phyloP scores from a whole-genome alignment of 2,329 filamentous ascomycete species.

The Sporothrix sp. region DNA sequence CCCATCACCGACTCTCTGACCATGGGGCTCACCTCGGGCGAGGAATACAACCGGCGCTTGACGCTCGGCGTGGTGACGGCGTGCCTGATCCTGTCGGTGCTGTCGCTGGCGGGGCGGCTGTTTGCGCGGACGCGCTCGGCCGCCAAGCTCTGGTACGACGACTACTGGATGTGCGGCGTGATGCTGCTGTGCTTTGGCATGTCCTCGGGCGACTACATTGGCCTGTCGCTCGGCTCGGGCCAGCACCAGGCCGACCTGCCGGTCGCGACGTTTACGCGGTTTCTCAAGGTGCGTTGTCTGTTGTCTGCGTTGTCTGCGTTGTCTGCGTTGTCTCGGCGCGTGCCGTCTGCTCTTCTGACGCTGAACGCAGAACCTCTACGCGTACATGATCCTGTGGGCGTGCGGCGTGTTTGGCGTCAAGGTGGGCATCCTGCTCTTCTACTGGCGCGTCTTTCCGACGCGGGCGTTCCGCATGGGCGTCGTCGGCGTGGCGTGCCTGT shows the following conservation, averaged over 20 bases:
- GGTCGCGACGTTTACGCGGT: neutral
- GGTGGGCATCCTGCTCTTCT: slow-evolving; percentile 16
- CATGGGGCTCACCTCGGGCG: slow-evolving; percentile 3
- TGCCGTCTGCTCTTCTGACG: no score
- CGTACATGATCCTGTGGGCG: slow-evolving; percentile 15
- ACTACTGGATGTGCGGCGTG: slow-evolving; percentile 16
- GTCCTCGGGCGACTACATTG: slow-evolving; percentile 8
- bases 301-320: no score
- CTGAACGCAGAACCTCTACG: slow-evolving; percentile 16
- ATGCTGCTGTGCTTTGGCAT: slow-evolving; percentile 14
- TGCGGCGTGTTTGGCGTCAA: slow-evolving; percentile 15
- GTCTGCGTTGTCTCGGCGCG: no score
- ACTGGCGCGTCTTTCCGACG: slow-evolving; percentile 15
- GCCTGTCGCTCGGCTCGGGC: slow-evolving; percentile 12
- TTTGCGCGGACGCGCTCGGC: slow-evolving; percentile 8
- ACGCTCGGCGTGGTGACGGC: slow-evolving; percentile 14
- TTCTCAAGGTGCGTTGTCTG: slow-evolving; percentile 9
- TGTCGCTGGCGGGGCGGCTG: slow-evolving; percentile 13
- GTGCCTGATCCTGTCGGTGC: slow-evolving; percentile 9
- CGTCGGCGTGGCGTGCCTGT: slow-evolving; percentile 5
- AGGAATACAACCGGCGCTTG: slow-evolving; percentile 11
- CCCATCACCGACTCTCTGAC: neutral
- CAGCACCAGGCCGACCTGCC: slow-evolving; percentile 11
- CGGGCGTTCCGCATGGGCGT: slow-evolving; percentile 8
- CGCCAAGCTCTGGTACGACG: slow-evolving; percentile 15